phyloP scores from a whole-genome alignment of 192 early-diverging fungal genomes.

The Backusella tarrabulga region DNA sequence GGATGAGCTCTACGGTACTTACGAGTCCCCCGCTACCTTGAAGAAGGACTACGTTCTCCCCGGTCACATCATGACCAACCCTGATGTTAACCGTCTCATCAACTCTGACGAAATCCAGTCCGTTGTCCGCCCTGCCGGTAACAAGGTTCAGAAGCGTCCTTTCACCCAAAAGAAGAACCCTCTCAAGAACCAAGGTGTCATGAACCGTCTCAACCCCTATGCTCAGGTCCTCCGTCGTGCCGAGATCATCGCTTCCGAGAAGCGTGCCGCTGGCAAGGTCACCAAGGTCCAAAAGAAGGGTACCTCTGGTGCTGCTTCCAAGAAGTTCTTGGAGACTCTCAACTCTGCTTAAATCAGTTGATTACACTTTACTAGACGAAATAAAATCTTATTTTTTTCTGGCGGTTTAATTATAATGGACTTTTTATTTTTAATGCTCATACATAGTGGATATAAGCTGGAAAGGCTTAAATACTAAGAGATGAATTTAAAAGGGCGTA shows the following conservation, averaged over 20 bases:
- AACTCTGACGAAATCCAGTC: slow-evolving; percentile 97
- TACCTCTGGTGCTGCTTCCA: slow-evolving; percentile 22
- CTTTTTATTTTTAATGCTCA: background rate
- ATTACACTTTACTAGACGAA: background rate
- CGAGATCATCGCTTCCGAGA: slow-evolving; percentile 63
- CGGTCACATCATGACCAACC: slow-evolving; percentile 82
- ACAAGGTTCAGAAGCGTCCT: slow-evolving; percentile 82
- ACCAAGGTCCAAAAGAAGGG: slow-evolving; percentile 41
- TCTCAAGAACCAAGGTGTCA: slow-evolving; percentile 87
- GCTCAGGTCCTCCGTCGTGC: slow-evolving; percentile 86
- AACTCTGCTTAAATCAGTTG: slow-evolving; percentile 26
- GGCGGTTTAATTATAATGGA: background rate
- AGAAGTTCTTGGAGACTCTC: slow-evolving; percentile 31
- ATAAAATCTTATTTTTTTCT: background rate
- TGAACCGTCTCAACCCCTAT: slow-evolving; percentile 98
- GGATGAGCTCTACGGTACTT: slow-evolving; percentile 92
- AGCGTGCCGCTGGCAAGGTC: slow-evolving; percentile 52
- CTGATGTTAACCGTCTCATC: slow-evolving; percentile 94
- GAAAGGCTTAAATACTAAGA: background rate
- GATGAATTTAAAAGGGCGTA: background rate
- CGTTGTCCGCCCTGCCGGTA: slow-evolving; percentile 83
- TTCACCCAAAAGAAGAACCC: slow-evolving; percentile 99
- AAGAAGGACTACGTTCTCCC: slow-evolving; percentile 94
- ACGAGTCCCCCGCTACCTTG: slow-evolving; percentile 70
- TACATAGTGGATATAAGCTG: background rate